Conservation (phyloP, 225 moss, liverwort and hornwort genomes). For the Neckera pumila region DNA sequence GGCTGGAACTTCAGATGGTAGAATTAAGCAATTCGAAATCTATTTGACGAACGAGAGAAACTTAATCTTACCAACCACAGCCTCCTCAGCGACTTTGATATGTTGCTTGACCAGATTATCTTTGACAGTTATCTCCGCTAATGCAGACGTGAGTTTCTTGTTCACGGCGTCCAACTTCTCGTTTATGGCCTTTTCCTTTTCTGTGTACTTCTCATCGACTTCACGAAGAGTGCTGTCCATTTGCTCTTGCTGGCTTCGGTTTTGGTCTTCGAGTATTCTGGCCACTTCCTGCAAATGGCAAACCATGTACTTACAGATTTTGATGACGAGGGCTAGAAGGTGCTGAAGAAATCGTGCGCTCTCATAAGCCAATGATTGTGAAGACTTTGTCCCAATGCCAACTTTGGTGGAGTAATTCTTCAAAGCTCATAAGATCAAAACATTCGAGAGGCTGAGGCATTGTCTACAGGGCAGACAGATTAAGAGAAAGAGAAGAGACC, state of each 20-base stretch:
- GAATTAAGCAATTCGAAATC: not conserved
- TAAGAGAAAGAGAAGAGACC: not conserved
- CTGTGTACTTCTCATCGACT: constrained; percentile 8
- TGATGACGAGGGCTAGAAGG: not conserved
- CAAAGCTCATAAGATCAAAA: not conserved
- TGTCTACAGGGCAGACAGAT: not conserved
- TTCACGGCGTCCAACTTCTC: constrained; percentile 19
- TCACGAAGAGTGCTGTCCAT: constrained; percentile 18
- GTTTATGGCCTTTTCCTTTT: constrained; percentile 11
- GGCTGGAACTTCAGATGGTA: not conserved
- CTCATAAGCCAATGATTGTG: not conserved
- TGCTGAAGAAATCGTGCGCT: not conserved
- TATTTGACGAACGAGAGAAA: not conserved
- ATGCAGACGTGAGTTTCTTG: constrained; percentile 32
- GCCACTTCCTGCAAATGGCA: constrained; percentile 28
- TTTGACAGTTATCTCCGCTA: constrained; percentile 36
- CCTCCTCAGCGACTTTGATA: constrained; percentile 81
- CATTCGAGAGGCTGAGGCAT: not conserved
- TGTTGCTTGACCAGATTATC: constrained; percentile 52
- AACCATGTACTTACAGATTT: not conserved
- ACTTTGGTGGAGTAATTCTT: not conserved
- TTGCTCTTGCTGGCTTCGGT: constrained; percentile 28
- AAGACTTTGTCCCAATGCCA: not conserved
- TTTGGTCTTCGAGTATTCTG: constrained; percentile 39
- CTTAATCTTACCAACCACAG: constrained; percentile 41